Evolutionary conservation across 352 stramenopile genomes (phyloP), one percentile per base, ranked within the genome.

Genomic region (Pythium sp.): DNA sequence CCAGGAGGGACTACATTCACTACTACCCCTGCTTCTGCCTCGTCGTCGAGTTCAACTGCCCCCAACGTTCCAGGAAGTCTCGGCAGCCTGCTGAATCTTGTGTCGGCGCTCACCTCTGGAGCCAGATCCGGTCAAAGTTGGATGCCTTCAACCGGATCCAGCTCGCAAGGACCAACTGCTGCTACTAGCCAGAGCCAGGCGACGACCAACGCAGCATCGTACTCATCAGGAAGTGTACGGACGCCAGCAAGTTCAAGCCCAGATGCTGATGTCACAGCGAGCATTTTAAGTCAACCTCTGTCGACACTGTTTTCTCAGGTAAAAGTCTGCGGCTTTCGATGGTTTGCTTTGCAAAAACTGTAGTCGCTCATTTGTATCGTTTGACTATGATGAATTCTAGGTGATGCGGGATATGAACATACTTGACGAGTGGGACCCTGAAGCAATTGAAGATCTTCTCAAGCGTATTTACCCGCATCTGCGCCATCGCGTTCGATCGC

Each of bases 331-430:
- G 30, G 32, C n/a, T 20, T 64, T 49, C 8, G 9, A 58, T 22
- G 1, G 8, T 24, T 9, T 26, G 8, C 15, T 12, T 43, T n/a
- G 18, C 15, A 30, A 32, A 32, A 32, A 3, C 12, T 38, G n/a
- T 15, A 5, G n/a, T 6, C 24, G 9, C 6, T 24, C 43, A 51
- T 51, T 51, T 6, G 4, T 20, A 7, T 46, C 18, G 20, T 51
- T 51, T 51, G 36, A 4, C 14, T 12, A 14, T 43, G 22, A 2
- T 51, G 5, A 3, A 26, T 18, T 61, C 7, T 32, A 71, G 66
- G 51, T 71, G 1, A 71, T 71, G 66, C 59, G 28, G 15, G 66
- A 71, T n/a, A 67, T 71, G 66, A 32, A 71, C 51, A 67, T 32
- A 22, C 53, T 71, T 20, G 66, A 67, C 34, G 59, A 71, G 51